Base-by-base conservation (phyloP, 2,329 filamentous ascomycete species). In the Tolypocladium paradoxum region DNA sequence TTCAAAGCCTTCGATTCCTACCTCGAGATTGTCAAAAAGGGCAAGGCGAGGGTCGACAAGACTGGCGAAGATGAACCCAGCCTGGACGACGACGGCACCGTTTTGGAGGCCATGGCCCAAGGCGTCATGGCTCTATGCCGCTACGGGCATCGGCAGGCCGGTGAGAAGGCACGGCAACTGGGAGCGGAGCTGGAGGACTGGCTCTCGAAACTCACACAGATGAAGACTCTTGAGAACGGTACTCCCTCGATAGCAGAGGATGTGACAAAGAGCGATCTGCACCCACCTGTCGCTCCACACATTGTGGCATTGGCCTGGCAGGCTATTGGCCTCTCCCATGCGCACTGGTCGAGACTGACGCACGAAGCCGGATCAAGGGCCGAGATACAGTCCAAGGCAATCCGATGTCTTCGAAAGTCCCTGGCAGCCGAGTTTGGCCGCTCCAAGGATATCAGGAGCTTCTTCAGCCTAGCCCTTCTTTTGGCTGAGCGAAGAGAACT, bases 1-100 rank as follows among this genome's bases (percentile, higher is more conserved):
- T 84, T 95, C 67, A 90, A 90, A 64, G 88, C 93, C 0, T 88
- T 96, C 57, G 87, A 95, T 66, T 91, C 91, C 0, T 99, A 97
- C 67, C 75, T 95, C 37, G 88, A 95, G 52, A 88, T 99, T 58
- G 82, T 96, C 53, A 86, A 85, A 56, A 87, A 87, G 64, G 90
- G 86, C 53, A 95, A 92, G 70, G 88, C 89, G 22, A 81, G 91
- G 40, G 83, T 90, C 3, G 83, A 88, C 61, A 95, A 95, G 70
- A 84, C 82, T 1, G 85, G 88, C 2, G 81, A 89, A 59, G 65
- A 71, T 7, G 87, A 92, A 61, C 75, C 78, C 20, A 83, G 81
- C 49, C 75, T 96, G 31, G 93, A 99, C 61, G 80, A 86, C 53
- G 88, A 96, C 61, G 83, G 84, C 20, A 85, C 78, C 0, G 81